Conservation (phyloP, 2,329 filamentous ascomycete species). For the Aspergillus sp. region DNA sequence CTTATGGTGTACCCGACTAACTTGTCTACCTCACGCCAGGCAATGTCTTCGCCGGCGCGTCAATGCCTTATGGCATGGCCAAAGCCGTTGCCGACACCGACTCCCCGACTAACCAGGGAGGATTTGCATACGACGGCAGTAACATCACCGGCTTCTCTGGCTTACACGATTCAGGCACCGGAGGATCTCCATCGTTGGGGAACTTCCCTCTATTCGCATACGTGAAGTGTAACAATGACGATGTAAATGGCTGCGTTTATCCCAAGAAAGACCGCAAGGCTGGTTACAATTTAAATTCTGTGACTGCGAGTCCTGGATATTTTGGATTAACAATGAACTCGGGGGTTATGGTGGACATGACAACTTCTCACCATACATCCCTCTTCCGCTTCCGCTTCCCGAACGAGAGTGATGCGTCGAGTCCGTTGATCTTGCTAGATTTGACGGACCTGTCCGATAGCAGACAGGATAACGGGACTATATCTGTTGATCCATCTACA, state of each 20-base stretch:
- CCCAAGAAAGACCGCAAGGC: slow-evolving; percentile 48
- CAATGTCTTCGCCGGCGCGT: slow-evolving; percentile 53
- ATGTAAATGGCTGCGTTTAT: slow-evolving; percentile 57
- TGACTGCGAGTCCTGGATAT: slow-evolving; percentile 58
- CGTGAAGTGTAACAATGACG: slow-evolving; percentile 51
- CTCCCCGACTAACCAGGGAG: slow-evolving; percentile 47
- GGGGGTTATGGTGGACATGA: slow-evolving; percentile 59
- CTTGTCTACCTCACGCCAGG: slow-evolving; percentile 22
- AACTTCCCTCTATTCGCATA: slow-evolving; percentile 69
- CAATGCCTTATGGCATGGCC: slow-evolving; percentile 49
- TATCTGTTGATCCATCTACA: slow-evolving; percentile 50
- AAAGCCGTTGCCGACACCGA: slow-evolving; percentile 52
- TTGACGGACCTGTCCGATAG: slow-evolving; percentile 58
- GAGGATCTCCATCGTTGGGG: slow-evolving; percentile 55
- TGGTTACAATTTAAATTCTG: slow-evolving; percentile 44
- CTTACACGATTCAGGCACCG: slow-evolving; percentile 47
- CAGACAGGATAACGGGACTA: slow-evolving; percentile 51
- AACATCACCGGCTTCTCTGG: slow-evolving; percentile 46
- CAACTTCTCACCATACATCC: slow-evolving; percentile 55
- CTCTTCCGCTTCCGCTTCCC: slow-evolving; percentile 62
- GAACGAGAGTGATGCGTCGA: slow-evolving; percentile 18
- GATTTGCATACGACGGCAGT: slow-evolving; percentile 48
- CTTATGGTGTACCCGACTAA: not conserved
- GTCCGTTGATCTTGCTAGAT: slow-evolving; percentile 58
- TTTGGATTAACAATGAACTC: slow-evolving; percentile 56